Evolutionary conservation across 768 basidiomycete species (phyloP), one percentile per base, ranked within the genome.

Genomic region (Tricholoma terreum): DNA sequence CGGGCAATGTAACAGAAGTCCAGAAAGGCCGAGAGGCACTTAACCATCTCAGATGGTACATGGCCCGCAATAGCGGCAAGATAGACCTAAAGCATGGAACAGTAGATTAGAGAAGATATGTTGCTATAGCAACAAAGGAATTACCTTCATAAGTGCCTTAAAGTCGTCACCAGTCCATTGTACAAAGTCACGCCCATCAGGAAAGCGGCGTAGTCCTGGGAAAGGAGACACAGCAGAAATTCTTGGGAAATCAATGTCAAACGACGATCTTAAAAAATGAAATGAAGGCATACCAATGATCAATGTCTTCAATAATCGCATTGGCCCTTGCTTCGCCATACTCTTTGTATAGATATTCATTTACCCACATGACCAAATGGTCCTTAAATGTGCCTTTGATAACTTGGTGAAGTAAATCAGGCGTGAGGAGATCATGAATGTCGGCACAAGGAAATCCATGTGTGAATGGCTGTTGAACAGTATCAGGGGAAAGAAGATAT

Each of bases 121-220:
- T n/a, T n/a, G n/a, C n/a, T n/a, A n/a, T n/a, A 11, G 3, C 2
- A 27, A 4, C 4, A 7, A 43, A 7, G 1, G 11, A 56, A 40
- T 0, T 40, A 72, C 71, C 65, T 73, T 73, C 69, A 74, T 74
- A 0, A 75, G 49, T 0, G 63, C 68, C 27, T 73, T 73, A 0
- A 67, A 73, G 17, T 74, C 64, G 15, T 73, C 53, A 10, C 72
- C 63, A 0, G 71, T 74, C 72, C 72, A 74, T 33, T 73, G 71
- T 15, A 66, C 67, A 48, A 72, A 71, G 1, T 56, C 54, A 0
- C 56, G 45, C 0, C 71, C 69, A 19, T 72, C 57, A 0, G 69
- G 62, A 14, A 73, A 73, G 0, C 58, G 43, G 3, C 56, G 19
- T 1, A 58, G 15, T 8, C 48, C 54, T 8, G 58, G 30, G 27